Evolutionary conservation across 2,329 filamentous ascomycete genomes (phyloP), one percentile per base, ranked within the genome.

Genomic region (Apiospora pterosperma): DNA sequence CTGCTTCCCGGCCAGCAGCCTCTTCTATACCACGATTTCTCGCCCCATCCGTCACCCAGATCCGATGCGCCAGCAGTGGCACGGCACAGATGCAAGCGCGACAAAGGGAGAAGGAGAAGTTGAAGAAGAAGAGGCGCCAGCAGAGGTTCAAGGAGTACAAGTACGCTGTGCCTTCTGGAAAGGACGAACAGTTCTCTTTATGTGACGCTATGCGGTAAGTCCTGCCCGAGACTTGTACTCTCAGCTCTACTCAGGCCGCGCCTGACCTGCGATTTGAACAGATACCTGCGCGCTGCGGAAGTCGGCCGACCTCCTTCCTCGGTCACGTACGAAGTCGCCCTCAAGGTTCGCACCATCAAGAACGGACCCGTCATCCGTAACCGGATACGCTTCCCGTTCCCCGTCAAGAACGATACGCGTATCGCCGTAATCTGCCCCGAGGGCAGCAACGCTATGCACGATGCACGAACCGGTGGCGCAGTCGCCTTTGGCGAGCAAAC

Each of bases 371-470:
- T 96, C 10, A 85, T 99, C 69, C 92, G 94, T 68, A 96, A 92
- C 80, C 92, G 92, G 75, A 85, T 99, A 75, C 90, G 91, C 48
- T 89, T 99, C 21, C 96, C 96, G 0, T 91, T 96, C 77, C 90
- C 94, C 5, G 92, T 98, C 69, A 92, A 93, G 77, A 96, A 92
- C 68, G 93, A 97, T 76, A 85, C 93, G 62, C 89, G 90, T 67
- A 93, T 99, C 73, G 96, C 90, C 74, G 96, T 98, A 64, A 92
- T 99, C 70, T 95, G 91, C 76, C 89, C 92, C n/a, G 90, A 95
- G 63, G 90, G 89, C 69, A 93, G 91, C 68, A 85, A 88, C 67
- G 85, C 88, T 61, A 93, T 90, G 62, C 84, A 87, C 69, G 90
- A 92, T 62, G 96, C 96, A 4, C 85, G 85, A 38, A 84, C 87